Conservation (phyloP, 371 early-diverging fungal genomes). For the Mucor circinelloides region DNA sequence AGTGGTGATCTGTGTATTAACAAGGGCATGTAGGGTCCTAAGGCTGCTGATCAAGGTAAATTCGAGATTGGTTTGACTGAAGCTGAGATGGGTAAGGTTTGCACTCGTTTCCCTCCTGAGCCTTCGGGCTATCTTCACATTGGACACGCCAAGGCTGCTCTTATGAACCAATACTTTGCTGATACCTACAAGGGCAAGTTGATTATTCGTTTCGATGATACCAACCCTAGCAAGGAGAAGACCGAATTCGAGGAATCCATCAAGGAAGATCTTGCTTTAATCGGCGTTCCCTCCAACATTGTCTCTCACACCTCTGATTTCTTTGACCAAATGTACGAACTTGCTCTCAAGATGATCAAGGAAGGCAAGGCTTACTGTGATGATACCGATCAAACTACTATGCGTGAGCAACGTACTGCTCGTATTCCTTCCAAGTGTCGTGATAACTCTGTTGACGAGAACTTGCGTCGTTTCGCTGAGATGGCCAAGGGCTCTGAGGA, state of each 20-base stretch:
- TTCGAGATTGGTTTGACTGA: constrained; percentile 90
- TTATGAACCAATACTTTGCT: constrained; percentile 98
- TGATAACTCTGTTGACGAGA: constrained; percentile 88
- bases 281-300: constrained; percentile 85
- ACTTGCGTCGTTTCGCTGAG: constrained; percentile 90
- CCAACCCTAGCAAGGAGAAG: constrained; percentile 99
- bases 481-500: constrained; percentile 92
- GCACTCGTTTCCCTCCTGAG: constrained; percentile 99
- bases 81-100: constrained; percentile 85
- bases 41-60: constrained; percentile 84
- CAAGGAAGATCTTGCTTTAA: constrained; percentile 86
- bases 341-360: constrained; percentile 89
- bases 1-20: neutral
- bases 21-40: constrained; percentile 15
- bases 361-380: constrained; percentile 97
- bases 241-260: constrained; percentile 94
- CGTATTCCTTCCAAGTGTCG: constrained; percentile 91
- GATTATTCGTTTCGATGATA: constrained; percentile 99
- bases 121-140: constrained; percentile 99
- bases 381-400: constrained; percentile 90
- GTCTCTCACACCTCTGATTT: constrained; percentile 95
- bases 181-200: constrained; percentile 90
- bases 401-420: constrained; percentile 92
- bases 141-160: constrained; percentile 99
- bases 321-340: constrained; percentile 91